A percentile compares a stretch with the other conserved stretches of the same genome.
Conservation (phyloP, 176 grass and related monocot genomes). For the Saccharum officinarum region DNA sequence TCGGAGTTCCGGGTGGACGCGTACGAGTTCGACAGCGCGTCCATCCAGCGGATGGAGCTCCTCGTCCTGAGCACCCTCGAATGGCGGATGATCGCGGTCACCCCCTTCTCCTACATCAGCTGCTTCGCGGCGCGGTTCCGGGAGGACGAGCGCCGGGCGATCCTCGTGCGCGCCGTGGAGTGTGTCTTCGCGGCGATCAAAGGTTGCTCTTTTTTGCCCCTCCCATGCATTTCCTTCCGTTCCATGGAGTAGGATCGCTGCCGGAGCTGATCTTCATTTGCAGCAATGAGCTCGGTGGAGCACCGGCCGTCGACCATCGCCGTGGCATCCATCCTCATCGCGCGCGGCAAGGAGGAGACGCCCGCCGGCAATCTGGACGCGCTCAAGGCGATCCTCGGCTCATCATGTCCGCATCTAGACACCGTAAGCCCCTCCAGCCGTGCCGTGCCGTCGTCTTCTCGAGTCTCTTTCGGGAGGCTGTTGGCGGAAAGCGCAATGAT, state of each 20-base stretch:
- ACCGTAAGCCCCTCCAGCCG: constrained; percentile 43
- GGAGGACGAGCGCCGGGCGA: constrained; percentile 33
- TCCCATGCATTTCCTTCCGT: neutral
- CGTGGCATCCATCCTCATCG: constrained; percentile 61
- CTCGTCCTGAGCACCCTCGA: constrained; percentile 61
- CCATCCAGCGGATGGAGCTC: constrained; percentile 88
- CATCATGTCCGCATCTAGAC: constrained; percentile 58
- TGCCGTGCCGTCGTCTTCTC: neutral
- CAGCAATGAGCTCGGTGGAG: constrained; percentile 72
- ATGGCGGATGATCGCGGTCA: constrained; percentile 73
- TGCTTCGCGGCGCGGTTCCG: constrained; percentile 59
- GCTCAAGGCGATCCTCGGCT: constrained; percentile 49
- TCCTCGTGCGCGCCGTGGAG: constrained; percentile 54
- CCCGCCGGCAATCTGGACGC: constrained; percentile 46
- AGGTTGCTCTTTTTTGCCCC: constrained; percentile 23
- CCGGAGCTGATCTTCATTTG: neutral
- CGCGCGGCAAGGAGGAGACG: constrained; percentile 25
- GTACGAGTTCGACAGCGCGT: constrained; percentile 37
- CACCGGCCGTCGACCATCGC: constrained; percentile 71
- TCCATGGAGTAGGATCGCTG: neutral
- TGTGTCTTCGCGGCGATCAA: constrained; percentile 61
- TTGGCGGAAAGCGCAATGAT: constrained; percentile 43
- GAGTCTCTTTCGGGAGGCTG: constrained; percentile 17
- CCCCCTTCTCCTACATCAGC: constrained; percentile 79
- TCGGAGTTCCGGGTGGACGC: constrained; percentile 55